phyloP scores from a whole-genome alignment of 257 asterid species.

The Galeopsis tetrahit region DNA sequence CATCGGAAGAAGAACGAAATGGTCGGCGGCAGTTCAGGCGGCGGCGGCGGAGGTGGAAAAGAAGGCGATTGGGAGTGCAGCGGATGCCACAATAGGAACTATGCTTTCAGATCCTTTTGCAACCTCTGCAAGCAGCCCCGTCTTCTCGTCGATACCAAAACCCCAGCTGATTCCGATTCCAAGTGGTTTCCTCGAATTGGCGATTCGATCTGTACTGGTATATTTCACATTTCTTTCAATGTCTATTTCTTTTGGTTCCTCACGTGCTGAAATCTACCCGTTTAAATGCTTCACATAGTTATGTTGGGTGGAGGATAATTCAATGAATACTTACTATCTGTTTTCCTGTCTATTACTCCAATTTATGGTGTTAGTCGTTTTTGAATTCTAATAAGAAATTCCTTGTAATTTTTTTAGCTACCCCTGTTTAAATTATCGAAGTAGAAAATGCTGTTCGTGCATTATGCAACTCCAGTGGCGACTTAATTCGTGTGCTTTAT shows the following conservation, averaged over 20 bases:
- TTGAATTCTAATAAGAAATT: neutral
- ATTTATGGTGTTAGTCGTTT: constrained; percentile 7
- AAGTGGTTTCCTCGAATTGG: constrained; percentile 96
- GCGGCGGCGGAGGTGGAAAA: constrained; percentile 55
- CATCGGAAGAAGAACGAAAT: constrained; percentile 24
- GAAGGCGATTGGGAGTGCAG: constrained; percentile 95
- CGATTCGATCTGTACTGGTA: constrained; percentile 95
- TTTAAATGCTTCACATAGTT: neutral
- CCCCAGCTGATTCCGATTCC: constrained; percentile 66
- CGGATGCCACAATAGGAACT: constrained; percentile 74
- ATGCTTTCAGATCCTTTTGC: constrained; percentile 85
- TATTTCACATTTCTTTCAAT: neutral
- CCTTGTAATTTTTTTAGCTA: neutral
- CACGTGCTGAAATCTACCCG: neutral
- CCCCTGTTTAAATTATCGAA: neutral
- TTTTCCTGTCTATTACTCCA: neutral
- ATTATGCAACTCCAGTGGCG: neutral
- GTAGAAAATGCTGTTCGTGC: constrained; percentile 9
- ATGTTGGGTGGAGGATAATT: neutral
- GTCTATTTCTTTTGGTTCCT: neutral
- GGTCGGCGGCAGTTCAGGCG: constrained; percentile 41
- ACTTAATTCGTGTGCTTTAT: constrained; percentile 3
- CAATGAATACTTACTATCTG: constrained; percentile 7
- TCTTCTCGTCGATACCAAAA: constrained; percentile 72
- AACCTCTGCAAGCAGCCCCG: constrained; percentile 93